Base-by-base conservation (phyloP, 768 basidiomycete species). In the Hebeloma cylindrosporum region DNA sequence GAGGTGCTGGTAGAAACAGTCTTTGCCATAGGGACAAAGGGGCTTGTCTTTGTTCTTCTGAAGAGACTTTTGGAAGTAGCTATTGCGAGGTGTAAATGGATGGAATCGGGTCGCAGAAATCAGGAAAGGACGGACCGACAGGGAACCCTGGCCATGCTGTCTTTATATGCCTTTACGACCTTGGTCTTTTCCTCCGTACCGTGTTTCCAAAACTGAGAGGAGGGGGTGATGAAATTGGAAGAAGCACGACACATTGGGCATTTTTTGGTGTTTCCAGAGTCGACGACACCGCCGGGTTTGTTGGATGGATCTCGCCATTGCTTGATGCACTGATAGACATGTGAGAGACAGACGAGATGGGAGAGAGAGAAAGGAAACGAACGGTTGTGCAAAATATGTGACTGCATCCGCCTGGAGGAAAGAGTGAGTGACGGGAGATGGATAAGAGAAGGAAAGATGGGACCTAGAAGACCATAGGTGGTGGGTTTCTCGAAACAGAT, bases 311-410 rank as follows among this genome's bases (percentile, higher is more conserved):
- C 78, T 20, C 89, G 79, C 89, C 89, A 92, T 55, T 79, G 77
- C 32, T 80, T 81, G 47, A 92, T 86, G 59, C 89, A 92, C 84
- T 89, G 53, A 6, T 25, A 23, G 9, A 18, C 16, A 10, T 9
- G 14, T 17, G 23, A 32, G 10, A 10, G 37, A 32, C 33, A 36
- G 55, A 26, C 47, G 7, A 14, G 1, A 20, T 27, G 11, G 28
- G 41, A 32, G 17, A 27, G 8, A 32, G 36, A 8, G 39, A 35
- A 7, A 16, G 23, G 22, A 5, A 28, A 64, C 74, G 46, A 59
- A 88, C 88, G 47, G 76, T 61, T 27, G 85, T 70, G 60, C 89
- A 92, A 61, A 89, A 91, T 36, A 88, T 68, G 61, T 92, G 89
- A 49, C 75, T 83, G 59, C 89, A 92, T 23, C 80, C 82, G 16